Percentiles rank a stretch among this genome's conserved stretches.
Evolutionary conservation across 176 grass and related monocot species (phyloP).

Genomic region (Bonia amplexicaulis): DNA sequence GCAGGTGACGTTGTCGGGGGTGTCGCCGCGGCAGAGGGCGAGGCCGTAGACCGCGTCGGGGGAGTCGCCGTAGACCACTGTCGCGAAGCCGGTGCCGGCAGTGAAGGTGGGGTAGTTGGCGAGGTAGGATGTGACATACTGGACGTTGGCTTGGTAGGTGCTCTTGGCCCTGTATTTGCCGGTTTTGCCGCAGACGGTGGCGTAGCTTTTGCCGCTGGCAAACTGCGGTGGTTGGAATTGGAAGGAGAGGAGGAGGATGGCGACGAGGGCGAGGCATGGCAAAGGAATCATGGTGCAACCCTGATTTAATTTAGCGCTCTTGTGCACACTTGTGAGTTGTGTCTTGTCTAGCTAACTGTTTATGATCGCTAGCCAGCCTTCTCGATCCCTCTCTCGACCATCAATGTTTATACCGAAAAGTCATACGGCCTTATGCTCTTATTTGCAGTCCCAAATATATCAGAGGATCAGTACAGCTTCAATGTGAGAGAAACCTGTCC

Average conservation of each 20-base stretch:
- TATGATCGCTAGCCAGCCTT: too few species aligned
- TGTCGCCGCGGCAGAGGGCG: conserved; percentile 31
- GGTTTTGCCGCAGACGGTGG: not conserved
- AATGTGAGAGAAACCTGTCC: too few species aligned
- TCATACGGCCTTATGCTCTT: too few species aligned
- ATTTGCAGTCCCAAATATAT: too few species aligned
- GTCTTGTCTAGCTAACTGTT: too few species aligned
- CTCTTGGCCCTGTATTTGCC: not conserved
- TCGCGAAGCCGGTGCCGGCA: not conserved
- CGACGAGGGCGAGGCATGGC: not conserved
- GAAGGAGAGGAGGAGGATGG: not conserved
- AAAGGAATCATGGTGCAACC: not conserved
- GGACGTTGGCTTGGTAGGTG: conserved; percentile 25
- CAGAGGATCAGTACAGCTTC: too few species aligned
- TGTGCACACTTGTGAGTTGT: not conserved
- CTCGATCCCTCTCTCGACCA: too few species aligned
- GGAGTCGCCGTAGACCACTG: not conserved
- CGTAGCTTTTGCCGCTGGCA: not conserved
- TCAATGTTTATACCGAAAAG: too few species aligned
- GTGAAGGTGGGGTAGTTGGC: not conserved
- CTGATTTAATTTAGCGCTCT: not conserved
- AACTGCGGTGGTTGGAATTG: not conserved
- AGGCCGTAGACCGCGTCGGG: conserved; percentile 26
- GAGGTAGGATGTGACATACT: not conserved
- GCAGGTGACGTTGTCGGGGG: not conserved